Evolutionary conservation across 306 rosid species (phyloP), one percentile per base, ranked within the genome.

Genomic region (Vachellia collinsii): DNA sequence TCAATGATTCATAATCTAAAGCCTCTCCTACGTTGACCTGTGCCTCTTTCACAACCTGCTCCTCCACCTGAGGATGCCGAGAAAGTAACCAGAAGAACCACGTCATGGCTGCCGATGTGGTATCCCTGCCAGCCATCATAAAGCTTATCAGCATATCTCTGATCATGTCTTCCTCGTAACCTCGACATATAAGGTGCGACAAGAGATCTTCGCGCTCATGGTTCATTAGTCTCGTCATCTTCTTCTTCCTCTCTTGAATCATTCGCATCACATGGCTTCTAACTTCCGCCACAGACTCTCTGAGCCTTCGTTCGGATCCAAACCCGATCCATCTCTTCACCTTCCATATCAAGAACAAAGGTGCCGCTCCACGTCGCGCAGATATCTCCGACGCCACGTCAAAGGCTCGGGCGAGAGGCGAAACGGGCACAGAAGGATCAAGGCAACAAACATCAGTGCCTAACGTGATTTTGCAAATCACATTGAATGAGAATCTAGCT

Each of bases 111-210:
- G 97, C 90, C 23, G 97, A 94, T 12, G 97, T 92, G 0, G 97
- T 94, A 88, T 94, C 98, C 65, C 90, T 87, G 76, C 98, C 98
- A 4, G 97, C 98, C 93, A 94, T 77, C 51, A 94, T 85, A 78
- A 94, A 94, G 74, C 89, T 94, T 84, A 92, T 92, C 62, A 86
- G 76, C 92, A 90, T 91, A 69, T 94, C 97, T 47, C 94, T 87
- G 0, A 90, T 85, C 61, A 86, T 86, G 46, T 77, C 90, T 10
- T 92, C 92, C 0, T 87, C 88, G 23, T 90, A 88, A 7, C 90
- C 93, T 17, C 78, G 84, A 11, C 19, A 46, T 41, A 89, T 75
- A 22, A 92, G 82, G 83, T 96, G 69, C 17, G 94, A 88, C 73
- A 94, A 75, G 46, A 94, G 92, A 84, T 92, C 97, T 76, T 85